Percentiles rank a stretch among this genome's conserved stretches.
These are phyloP conservation scores for Apiotrichum akiyoshidainum DNA, from an alignment of 1,284 basidiomycete species.

Conservation along the genomic window DNA sequence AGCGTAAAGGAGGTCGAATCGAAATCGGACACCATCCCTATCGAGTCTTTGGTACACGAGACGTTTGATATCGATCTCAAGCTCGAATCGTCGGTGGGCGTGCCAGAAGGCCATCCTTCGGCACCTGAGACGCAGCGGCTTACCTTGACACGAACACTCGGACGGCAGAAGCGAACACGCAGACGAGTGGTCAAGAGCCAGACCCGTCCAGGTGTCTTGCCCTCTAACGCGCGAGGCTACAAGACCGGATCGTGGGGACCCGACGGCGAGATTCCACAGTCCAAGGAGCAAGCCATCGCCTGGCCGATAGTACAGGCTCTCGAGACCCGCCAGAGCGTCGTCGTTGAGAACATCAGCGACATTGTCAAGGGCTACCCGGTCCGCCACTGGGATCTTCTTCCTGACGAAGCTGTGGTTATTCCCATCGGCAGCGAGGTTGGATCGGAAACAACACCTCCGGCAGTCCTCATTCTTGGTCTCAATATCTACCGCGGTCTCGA, in stretches of 20 bases:
- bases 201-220: background rate
- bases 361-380: conserved; percentile 39
- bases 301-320: conserved; percentile 48
- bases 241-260: background rate
- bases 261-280: background rate
- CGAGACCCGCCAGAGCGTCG: conserved; percentile 36
- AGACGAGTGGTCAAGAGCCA: background rate
- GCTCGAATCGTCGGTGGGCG: conserved; percentile 21
- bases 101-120: conserved; percentile 18
- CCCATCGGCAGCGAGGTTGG: conserved; percentile 5
- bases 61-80: conserved; percentile 6
- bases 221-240: too few relatives aligned
- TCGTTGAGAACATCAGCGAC: conserved; percentile 41
- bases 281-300: too few relatives aligned
- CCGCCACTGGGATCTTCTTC: conserved; percentile 47
- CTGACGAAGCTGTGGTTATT: conserved; percentile 20
- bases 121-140: background rate
- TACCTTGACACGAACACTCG: background rate
- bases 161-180: background rate
- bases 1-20: conserved; percentile 8
- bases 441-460: conserved; percentile 16
- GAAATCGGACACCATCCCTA: background rate
- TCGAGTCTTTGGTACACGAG: background rate
- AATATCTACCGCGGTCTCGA: conserved; percentile 45
- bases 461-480: conserved; percentile 51